Evolutionary conservation across 2,329 filamentous ascomycete genomes (phyloP).

Genomic region (Aspergillus novofumigatus): DNA sequence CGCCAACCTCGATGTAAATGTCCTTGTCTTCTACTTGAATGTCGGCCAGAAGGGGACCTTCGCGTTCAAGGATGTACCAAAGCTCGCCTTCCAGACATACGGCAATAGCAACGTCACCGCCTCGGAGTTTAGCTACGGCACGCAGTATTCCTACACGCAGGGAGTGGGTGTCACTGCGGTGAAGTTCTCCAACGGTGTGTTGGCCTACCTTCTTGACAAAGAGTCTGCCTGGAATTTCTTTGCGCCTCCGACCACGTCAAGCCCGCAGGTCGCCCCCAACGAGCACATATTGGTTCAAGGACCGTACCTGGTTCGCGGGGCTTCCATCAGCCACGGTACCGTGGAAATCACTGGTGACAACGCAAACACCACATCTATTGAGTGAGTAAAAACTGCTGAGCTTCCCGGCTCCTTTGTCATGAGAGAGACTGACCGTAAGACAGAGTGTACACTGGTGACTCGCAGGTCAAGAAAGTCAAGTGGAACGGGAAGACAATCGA

Average conservation of each 20-base stretch:
- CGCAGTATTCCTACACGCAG: slow-evolving; percentile 47
- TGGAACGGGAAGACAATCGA: slow-evolving; percentile 44
- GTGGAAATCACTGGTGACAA: slow-evolving; percentile 41
- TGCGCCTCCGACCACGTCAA: slow-evolving; percentile 46
- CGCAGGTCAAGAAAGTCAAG: slow-evolving; percentile 37
- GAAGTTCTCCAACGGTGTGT: slow-evolving; percentile 47
- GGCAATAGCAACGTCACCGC: slow-evolving; percentile 37
- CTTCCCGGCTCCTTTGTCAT: not conserved
- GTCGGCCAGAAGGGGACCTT: slow-evolving; percentile 49
- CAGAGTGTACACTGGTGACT: slow-evolving; percentile 40
- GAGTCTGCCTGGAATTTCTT: slow-evolving; percentile 55
- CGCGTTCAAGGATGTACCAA: slow-evolving; percentile 40
- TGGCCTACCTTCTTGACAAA: slow-evolving; percentile 52
- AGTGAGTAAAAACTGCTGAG: slow-evolving; percentile 29
- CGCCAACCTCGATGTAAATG: slow-evolving; percentile 37
- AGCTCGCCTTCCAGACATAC: slow-evolving; percentile 39
- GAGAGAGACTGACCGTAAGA: not conserved
- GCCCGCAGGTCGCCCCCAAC: slow-evolving; percentile 44
- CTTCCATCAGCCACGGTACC: slow-evolving; percentile 29
- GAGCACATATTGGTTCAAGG: slow-evolving; percentile 47
- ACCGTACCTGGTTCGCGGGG: slow-evolving; percentile 44
- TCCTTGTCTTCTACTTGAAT: slow-evolving; percentile 48
- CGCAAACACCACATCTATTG: slow-evolving; percentile 39
- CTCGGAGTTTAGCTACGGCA: slow-evolving; percentile 22
- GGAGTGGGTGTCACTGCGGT: slow-evolving; percentile 44